phyloP scores from a whole-genome alignment of 257 asterid genomes.

The Solanum habrochaites region DNA sequence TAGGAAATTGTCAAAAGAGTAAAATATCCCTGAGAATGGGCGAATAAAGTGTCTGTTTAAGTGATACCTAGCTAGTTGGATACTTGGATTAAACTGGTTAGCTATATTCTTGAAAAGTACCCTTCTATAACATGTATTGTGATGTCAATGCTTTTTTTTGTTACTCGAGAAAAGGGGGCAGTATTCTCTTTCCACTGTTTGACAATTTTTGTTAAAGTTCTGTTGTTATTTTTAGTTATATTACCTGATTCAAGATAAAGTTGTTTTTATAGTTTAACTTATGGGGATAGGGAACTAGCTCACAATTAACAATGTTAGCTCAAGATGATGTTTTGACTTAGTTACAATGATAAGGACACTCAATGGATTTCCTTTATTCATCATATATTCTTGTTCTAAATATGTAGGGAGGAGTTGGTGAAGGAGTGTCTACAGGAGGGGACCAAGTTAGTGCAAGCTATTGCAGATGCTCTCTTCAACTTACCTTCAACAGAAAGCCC shows the following conservation, averaged over 20 bases:
- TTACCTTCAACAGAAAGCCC: conserved; percentile 62
- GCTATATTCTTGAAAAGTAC: neutral
- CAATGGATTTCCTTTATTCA: neutral
- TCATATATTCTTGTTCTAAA: neutral
- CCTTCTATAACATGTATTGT: neutral
- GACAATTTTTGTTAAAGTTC: neutral
- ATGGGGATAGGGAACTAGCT: neutral
- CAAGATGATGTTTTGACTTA: neutral
- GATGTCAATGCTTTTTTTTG: neutral
- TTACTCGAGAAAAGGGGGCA: neutral
- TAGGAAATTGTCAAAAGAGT: neutral
- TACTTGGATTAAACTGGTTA: neutral
- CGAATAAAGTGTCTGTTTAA: neutral
- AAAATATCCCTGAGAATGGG: neutral
- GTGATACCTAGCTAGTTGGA: neutral
- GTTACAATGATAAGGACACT: neutral
- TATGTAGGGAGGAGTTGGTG: conserved; percentile 57
- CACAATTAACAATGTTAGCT: neutral
- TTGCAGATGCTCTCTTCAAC: conserved; percentile 70
- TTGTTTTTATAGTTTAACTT: neutral
- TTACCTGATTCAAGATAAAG: neutral
- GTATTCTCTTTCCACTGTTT: neutral
- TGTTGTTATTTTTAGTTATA: neutral
- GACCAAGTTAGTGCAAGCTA: conserved; percentile 70
- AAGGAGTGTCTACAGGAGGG: conserved; percentile 56